Evolutionary conservation across 805 yeast species (phyloP), one percentile per base, ranked within the genome.

Genomic region (Wickerhamiella cacticola): DNA sequence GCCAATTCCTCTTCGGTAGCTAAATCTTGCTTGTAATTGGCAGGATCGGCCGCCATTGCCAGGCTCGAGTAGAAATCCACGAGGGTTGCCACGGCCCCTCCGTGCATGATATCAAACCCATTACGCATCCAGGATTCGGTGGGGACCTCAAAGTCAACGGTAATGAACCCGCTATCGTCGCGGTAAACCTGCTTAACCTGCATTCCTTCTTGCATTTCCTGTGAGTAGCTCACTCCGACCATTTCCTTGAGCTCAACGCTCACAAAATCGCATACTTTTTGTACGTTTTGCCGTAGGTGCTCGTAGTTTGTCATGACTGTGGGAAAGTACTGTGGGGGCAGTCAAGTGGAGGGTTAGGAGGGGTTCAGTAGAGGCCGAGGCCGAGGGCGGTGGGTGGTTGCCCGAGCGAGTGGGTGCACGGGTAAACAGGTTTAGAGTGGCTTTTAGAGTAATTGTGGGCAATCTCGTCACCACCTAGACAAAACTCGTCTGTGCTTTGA

Each of bases 41-140:
- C 46, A 19, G 46, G 49, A 46, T 59, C 61, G 2, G 51, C 59
- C 5, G 56, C 52, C 12, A 53, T 45, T 5, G 61, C 55, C 24
- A 56, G 47, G n/a, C 55, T 47, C n/a, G 59, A 49, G 39, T 51
- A 48, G 34, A 53, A 34, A 35, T 63, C 59, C 6, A 60, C 48
- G 7, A 62, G 29, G 2, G 67, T 58, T n/a, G 64, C 57, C 22
- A 55, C 51, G 21, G 60, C 58, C 10, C 67, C 67, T 15, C 67
- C 67, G 47, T 63, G 67, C 22, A 60, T 59, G 49, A 56, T 54
- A 15, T 49, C 55, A 41, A 50, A 45, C 34, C 47, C 40, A 47
- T 61, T 61, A 26, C 49, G 44, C 52, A 59, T 53, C 36, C 38
- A 35, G 13, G 19, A 33, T 23, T 48, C 48, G 3, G 64, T 60